Evolutionary conservation across 2,329 filamentous ascomycete species (phyloP), one percentile per base, ranked within the genome.

Genomic region (Ophiostoma novo-ulmi): DNA sequence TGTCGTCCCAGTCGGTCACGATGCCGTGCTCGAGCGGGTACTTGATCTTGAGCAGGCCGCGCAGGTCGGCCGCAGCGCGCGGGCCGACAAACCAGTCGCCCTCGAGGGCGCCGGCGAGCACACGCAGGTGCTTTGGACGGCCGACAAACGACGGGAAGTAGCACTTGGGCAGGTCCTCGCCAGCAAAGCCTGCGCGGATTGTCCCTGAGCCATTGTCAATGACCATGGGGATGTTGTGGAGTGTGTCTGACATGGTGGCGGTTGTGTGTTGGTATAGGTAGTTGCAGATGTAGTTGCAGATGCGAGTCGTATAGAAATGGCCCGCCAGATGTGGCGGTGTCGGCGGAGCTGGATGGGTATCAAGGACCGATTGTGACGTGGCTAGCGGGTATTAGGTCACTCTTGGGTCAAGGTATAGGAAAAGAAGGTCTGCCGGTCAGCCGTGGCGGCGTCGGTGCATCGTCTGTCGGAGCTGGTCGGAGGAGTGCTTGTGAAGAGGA

Each of bases 1-100:
- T 99, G 78, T 99, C 95, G 79, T 98, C 95, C 95, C 95, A 99
- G 81, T 99, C 93, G 75, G 95, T 99, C 74, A 99, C 95, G 77
- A 99, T 96, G 76, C 95, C 95, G 80, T 99, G 95, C 82, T 98
- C 95, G 70, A 99, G 83, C 64, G 95, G 95, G 79, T 98, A 98
- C 75, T 89, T 87, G 76, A 99, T 97, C 86, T 98, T 99, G 76
- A 99, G 85, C 73, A 99, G 83, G 3, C 95, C 95, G 77, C 94
- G 89, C 77, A 97, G 85, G 78, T 98, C 94, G 76, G 93, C 91
- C 72, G 94, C 94, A 22, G 88, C 88, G 80, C 93, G 90, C 76
- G 94, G 90, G 69, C 95, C 95, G 79, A 99, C 97, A 80, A 99
- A 99, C 69, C 97, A 91, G 78, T 99, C 95, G 68, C 95, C 95